Evolutionary conservation across 805 yeast species (phyloP).

Genomic region (Tetrapisispora iriomotensis): DNA sequence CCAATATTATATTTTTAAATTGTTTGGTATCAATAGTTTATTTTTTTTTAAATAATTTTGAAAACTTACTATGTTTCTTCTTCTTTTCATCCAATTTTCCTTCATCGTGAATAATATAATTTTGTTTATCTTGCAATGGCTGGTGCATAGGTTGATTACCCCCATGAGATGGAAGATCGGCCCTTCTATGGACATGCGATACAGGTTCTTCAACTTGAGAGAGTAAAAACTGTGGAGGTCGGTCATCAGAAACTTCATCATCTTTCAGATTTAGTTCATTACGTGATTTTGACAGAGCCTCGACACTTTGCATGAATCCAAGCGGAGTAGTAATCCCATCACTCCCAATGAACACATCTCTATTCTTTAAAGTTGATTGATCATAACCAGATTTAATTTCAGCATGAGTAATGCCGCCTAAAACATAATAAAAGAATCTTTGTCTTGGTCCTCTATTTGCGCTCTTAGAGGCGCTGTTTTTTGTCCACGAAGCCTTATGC

Average conservation of each 20-base stretch:
- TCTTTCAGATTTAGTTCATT: constrained; percentile 35
- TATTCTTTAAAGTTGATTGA: constrained; percentile 48
- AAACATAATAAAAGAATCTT: constrained; percentile 65
- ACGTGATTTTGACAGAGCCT: constrained; percentile 30
- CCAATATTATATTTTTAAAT: too few species aligned
- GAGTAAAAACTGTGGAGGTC: constrained; percentile 37
- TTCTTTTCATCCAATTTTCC: constrained; percentile 24
- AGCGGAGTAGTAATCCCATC: constrained; percentile 58
- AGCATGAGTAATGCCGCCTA: constrained; percentile 84
- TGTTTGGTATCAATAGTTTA: background rate
- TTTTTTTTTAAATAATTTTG: constrained; percentile 34
- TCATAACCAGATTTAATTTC: constrained; percentile 74
- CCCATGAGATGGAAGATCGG: constrained; percentile 9
- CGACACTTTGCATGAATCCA: constrained; percentile 32
- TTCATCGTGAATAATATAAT: background rate
- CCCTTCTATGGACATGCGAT: constrained; percentile 17
- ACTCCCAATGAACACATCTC: constrained; percentile 74
- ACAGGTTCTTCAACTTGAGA: constrained; percentile 18
- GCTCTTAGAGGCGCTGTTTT: constrained; percentile 21
- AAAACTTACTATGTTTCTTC: constrained; percentile 39
- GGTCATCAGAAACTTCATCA: constrained; percentile 27
- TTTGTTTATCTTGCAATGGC: background rate
- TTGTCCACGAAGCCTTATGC: constrained; percentile 73
- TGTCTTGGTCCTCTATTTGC: constrained; percentile 41
- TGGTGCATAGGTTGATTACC: constrained; percentile 6